Evolutionary conservation across 2,329 filamentous ascomycete genomes (phyloP).

Genomic region (Ascochyta pisi): DNA sequence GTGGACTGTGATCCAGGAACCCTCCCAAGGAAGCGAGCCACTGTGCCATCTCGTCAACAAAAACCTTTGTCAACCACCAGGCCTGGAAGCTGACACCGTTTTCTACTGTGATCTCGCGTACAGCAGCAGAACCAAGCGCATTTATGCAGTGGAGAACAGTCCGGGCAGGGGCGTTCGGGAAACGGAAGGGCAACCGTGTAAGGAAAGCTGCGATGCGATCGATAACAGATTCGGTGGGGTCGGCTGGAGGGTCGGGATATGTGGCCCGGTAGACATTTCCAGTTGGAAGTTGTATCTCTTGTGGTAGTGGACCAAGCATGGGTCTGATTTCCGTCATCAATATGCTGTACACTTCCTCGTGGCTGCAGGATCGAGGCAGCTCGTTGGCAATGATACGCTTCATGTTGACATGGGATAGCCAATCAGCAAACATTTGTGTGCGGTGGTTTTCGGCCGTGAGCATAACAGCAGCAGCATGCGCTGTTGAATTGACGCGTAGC

Average conservation of each 20-base stretch:
- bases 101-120: constrained; percentile 80
- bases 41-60: constrained; percentile 91
- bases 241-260: constrained; percentile 32
- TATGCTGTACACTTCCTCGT: constrained; percentile 64
- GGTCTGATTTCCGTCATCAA: constrained; percentile 68
- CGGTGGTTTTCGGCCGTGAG: constrained; percentile 87
- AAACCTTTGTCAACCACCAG: constrained; percentile 96
- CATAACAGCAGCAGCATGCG: constrained; percentile 92
- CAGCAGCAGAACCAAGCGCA: constrained; percentile 75
- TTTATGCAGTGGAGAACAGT: constrained; percentile 80
- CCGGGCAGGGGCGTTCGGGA: constrained; percentile 74
- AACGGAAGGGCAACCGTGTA: constrained; percentile 70
- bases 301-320: constrained; percentile 71
- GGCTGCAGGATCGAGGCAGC: constrained; percentile 59
- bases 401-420: constrained; percentile 69
- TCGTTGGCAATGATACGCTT: constrained; percentile 64
- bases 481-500: constrained; percentile 88
- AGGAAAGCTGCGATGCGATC: constrained; percentile 81
- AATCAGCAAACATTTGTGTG: constrained; percentile 95
- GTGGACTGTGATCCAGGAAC: constrained; percentile 69
- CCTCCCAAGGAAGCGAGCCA: constrained; percentile 91
- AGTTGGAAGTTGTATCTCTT: constrained; percentile 69
- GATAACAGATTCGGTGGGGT: constrained; percentile 62
- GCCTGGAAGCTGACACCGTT: constrained; percentile 83
- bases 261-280: constrained; percentile 54